Evolutionary conservation across 106 monocot genomes (phyloP).

Genomic region (Vanilla planifolia): DNA sequence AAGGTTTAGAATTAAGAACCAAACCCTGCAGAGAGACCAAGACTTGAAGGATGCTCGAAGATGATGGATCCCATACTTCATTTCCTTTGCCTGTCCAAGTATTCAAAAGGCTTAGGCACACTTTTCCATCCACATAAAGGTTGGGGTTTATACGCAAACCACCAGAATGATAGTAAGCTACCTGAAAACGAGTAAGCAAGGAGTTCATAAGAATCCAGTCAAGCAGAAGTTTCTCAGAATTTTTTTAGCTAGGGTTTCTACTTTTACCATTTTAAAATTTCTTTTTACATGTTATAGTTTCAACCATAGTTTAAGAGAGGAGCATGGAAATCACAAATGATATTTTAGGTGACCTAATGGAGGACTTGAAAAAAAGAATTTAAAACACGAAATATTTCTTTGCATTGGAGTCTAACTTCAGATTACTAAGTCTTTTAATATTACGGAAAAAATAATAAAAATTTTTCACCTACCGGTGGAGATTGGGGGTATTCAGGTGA

Average conservation of each 20-base stretch:
- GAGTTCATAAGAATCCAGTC: too few relatives aligned
- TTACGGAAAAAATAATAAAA: background rate
- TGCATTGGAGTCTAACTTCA: too few relatives aligned
- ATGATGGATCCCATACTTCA: conserved; percentile 94
- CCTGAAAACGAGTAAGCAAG: conserved; percentile 26
- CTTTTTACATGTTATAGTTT: too few relatives aligned
- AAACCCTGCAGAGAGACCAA: conserved; percentile 95
- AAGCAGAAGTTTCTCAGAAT: too few relatives aligned
- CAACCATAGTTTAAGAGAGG: too few relatives aligned
- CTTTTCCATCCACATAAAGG: conserved; percentile 90
- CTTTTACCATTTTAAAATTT: too few relatives aligned
- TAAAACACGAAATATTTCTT: too few relatives aligned
- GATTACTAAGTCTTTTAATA: too few relatives aligned
- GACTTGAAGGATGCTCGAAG: conserved; percentile 93
- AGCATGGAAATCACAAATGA: too few relatives aligned
- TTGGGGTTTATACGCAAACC: conserved; percentile 94
- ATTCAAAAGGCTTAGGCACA: conserved; percentile 90
- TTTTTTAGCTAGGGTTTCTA: too few relatives aligned
- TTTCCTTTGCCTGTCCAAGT: conserved; percentile 96
- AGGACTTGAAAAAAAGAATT: too few relatives aligned
- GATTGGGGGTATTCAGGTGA: conserved; percentile 85
- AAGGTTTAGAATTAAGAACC: conserved; percentile 89
- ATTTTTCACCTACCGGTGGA: conserved; percentile 67
- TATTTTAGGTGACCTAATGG: too few relatives aligned
- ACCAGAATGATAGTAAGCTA: conserved; percentile 88